Evolutionary conservation across 169 alveolate species (phyloP).

Genomic region (Cryptosporidium parvum): DNA sequence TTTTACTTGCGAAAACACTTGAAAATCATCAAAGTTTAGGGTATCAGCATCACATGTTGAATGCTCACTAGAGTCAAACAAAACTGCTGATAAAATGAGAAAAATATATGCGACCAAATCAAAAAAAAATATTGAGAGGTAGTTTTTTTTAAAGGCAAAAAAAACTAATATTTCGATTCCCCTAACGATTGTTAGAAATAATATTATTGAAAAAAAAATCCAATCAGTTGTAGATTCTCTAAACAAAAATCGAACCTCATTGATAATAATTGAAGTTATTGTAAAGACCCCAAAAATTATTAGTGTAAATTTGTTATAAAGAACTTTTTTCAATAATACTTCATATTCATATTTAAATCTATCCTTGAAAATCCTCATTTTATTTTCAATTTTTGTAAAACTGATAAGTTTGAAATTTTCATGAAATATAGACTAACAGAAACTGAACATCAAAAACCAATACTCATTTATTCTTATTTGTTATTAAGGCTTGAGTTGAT

Average conservation of each 20-base stretch:
- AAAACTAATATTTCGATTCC: constrained; percentile 23
- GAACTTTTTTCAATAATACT: not conserved
- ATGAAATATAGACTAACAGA: not conserved
- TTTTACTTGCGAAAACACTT: constrained; percentile 46
- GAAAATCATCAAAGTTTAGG: constrained; percentile 12
- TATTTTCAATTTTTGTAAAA: not conserved
- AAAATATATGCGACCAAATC: constrained; percentile 20
- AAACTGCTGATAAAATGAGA: constrained; percentile 1
- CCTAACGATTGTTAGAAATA: constrained; percentile 24
- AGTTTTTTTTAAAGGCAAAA: not conserved
- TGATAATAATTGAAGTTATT: constrained; percentile 31
- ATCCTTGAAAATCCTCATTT: not conserved
- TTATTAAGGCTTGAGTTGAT: not conserved
- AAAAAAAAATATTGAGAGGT: constrained; percentile 12
- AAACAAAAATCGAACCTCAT: constrained; percentile 60
- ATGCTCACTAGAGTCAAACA: constrained; percentile 33
- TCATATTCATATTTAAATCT: not conserved
- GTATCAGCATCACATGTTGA: constrained; percentile 6
- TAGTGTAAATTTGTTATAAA: not conserved
- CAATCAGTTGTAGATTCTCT: constrained; percentile 32
- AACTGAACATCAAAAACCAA: not conserved
- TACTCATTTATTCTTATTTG: not conserved
- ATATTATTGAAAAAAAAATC: constrained; percentile 17
- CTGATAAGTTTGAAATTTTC: not conserved
- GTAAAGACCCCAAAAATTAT: constrained; percentile 32